A percentile compares a stretch with the other conserved stretches of the same genome.
Evolutionary conservation across 2,329 filamentous ascomycete species (phyloP).

Genomic region (Cladosporium sp.): DNA sequence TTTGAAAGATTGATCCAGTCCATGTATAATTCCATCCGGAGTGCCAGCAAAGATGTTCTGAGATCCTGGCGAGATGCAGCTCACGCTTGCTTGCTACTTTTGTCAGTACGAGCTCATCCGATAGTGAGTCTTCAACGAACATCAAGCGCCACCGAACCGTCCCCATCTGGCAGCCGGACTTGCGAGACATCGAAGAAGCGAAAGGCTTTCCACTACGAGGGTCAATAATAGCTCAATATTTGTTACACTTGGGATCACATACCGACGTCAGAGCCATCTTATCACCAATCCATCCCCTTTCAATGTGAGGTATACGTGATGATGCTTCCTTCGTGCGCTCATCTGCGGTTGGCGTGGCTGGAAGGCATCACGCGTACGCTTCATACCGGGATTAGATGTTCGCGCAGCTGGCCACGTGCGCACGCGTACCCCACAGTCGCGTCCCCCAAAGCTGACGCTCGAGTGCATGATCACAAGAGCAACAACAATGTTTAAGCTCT

Average conservation of each 20-base stretch:
- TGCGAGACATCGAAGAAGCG: slow-evolving; percentile 97
- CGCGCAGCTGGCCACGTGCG: background rate
- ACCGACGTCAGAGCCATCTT: slow-evolving; percentile 31
- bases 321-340: background rate
- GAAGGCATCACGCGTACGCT: background rate
- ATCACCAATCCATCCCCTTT: slow-evolving; percentile 22
- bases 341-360: background rate
- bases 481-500: background rate
- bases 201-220: slow-evolving; percentile 90
- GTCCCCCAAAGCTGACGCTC: background rate
- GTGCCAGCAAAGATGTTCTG: slow-evolving; percentile 86
- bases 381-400: background rate
- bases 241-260: background rate
- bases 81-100: slow-evolving; percentile 57
- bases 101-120: slow-evolving; percentile 14
- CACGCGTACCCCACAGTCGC: background rate
- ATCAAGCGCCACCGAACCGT: slow-evolving; percentile 51
- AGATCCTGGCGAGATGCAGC: slow-evolving; percentile 77
- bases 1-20: slow-evolving; percentile 83
- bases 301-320: background rate
- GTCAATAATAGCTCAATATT: background rate
- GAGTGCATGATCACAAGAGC: background rate
- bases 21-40: slow-evolving; percentile 77
- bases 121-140: slow-evolving; percentile 11
- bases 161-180: slow-evolving; percentile 71